Conservation (phyloP, 176 grass and related monocot species). For the Pontederia paniculata region DNA sequence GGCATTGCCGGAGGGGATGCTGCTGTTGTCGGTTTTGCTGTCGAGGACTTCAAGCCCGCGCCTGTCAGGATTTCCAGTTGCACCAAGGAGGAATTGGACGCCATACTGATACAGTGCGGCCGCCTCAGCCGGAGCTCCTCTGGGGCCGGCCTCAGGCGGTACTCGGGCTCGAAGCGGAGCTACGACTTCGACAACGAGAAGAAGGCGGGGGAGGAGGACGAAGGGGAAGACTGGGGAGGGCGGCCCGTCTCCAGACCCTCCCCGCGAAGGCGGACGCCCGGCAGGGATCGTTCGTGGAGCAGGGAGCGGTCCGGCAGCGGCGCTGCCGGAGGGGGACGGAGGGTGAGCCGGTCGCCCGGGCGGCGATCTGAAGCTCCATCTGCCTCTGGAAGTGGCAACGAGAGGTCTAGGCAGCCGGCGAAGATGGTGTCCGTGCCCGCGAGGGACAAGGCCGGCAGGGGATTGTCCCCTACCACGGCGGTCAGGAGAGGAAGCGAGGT, state of each 20-base stretch:
- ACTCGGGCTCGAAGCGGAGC: conserved; percentile 75
- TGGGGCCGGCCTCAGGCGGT: conserved; percentile 26
- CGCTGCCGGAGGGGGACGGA: conserved; percentile 39
- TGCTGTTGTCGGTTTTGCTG: not conserved
- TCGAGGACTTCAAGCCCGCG: conserved; percentile 24
- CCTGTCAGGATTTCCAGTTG: conserved; percentile 64
- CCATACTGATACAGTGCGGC: conserved; percentile 93
- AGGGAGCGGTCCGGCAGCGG: conserved; percentile 28
- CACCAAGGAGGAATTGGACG: conserved; percentile 89
- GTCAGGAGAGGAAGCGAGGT: not conserved
- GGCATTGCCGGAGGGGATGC: conserved; percentile 1
- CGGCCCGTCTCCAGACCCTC: conserved; percentile 49
- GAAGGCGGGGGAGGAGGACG: conserved; percentile 21
- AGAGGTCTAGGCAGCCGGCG: conserved; percentile 36
- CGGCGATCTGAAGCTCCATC: conserved; percentile 25
- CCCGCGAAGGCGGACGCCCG: conserved; percentile 55
- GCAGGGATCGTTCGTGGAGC: conserved; percentile 62
- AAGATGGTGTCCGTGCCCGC: conserved; percentile 81
- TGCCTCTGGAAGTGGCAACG: not conserved
- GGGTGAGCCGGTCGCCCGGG: conserved; percentile 59
- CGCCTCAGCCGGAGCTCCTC: conserved; percentile 86
- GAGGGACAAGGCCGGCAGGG: conserved; percentile 37
- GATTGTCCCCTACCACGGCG: not conserved
- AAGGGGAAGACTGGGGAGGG: conserved; percentile 22
- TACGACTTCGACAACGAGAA: conserved; percentile 75